phyloP scores from a whole-genome alignment of 2,329 filamentous ascomycete genomes.

The Pseudogymnoascus sp. region DNA sequence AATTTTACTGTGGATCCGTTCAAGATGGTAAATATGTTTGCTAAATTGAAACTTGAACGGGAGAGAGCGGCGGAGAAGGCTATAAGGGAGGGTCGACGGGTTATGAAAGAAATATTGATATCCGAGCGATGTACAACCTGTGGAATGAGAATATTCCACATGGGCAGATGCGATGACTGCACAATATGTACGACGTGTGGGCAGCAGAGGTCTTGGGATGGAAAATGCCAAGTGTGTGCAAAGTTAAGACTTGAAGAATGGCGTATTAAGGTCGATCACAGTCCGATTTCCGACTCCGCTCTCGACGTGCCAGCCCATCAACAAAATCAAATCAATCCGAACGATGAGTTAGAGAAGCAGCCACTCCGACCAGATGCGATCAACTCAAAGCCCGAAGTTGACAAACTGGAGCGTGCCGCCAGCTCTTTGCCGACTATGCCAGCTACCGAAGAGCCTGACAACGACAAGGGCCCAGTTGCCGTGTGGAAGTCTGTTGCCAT shows the following conservation, averaged over 20 bases:
- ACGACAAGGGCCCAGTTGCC: neutral
- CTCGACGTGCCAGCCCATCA: neutral
- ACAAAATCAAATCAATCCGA: neutral
- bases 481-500: neutral
- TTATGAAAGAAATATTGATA: neutral
- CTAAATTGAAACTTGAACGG: neutral
- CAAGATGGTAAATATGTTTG: neutral
- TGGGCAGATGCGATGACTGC: neutral
- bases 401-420: neutral
- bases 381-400: neutral
- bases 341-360: neutral
- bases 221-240: neutral
- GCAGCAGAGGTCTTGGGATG: neutral
- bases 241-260: neutral
- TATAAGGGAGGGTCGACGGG: neutral
- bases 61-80: neutral
- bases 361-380: neutral
- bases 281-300: neutral
- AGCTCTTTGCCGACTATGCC: neutral
- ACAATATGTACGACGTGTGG: neutral
- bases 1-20: neutral
- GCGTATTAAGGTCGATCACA: neutral
- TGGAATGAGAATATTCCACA: neutral
- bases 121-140: neutral
- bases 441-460: neutral